phyloP scores from a whole-genome alignment of 164 flowering plant species.

The Chimonanthus salicifolius region DNA sequence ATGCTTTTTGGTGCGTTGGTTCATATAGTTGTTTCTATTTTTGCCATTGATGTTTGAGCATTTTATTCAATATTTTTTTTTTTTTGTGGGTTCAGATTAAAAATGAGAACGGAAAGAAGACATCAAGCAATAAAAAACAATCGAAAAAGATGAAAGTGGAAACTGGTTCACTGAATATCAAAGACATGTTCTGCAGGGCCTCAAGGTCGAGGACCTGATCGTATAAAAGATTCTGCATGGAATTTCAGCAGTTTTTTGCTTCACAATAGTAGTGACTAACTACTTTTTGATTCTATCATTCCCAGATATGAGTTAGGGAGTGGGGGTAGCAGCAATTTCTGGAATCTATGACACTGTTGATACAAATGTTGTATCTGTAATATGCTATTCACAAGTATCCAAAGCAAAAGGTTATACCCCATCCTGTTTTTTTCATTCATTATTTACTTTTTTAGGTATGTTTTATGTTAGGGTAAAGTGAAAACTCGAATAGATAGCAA shows the following conservation, averaged over 20 bases:
- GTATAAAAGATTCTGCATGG: background rate
- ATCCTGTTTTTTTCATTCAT: background rate
- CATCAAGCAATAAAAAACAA: slow-evolving; percentile 31
- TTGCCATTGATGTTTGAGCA: background rate
- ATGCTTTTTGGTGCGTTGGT: background rate
- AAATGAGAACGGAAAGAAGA: slow-evolving; percentile 32
- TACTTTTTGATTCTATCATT: background rate
- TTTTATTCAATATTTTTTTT: background rate
- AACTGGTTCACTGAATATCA: slow-evolving; percentile 59
- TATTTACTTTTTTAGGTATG: too few species aligned
- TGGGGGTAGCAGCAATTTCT: background rate
- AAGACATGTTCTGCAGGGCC: slow-evolving; percentile 77
- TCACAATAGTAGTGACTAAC: too few species aligned
- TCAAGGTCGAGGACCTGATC: slow-evolving; percentile 26
- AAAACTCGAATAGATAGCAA: too few species aligned
- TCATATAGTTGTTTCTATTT: background rate
- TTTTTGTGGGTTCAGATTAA: slow-evolving; percentile 31
- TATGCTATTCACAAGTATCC: background rate
- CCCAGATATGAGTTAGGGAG: background rate
- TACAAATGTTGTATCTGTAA: background rate
- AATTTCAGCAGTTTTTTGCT: background rate
- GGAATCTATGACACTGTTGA: background rate
- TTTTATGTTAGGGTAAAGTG: too few species aligned
- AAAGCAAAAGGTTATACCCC: background rate
- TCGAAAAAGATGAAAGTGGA: slow-evolving; percentile 62